A percentile compares a stretch with the other conserved stretches of the same genome.
Conservation (phyloP, 78 protist species). For the Cavenderia fasciculata region DNA sequence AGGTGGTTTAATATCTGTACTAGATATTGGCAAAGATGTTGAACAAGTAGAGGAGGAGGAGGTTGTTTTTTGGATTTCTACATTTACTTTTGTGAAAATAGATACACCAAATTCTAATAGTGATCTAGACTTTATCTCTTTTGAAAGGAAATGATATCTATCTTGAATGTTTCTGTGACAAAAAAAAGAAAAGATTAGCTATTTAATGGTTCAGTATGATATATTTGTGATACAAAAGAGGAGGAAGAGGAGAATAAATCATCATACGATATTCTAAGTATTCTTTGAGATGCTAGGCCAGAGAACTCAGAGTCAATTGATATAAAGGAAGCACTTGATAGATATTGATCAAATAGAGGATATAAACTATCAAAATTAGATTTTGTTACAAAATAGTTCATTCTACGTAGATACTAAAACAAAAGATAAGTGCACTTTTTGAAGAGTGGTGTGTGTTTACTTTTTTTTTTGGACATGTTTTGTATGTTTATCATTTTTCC, state of each 20-base stretch:
- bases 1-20: too few relatives aligned
- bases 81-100: conserved; percentile 7
- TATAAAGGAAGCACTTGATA: conserved; percentile 22
- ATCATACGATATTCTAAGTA: neutral
- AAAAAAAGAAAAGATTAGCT: neutral
- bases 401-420: too few relatives aligned
- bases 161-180: conserved; percentile 27
- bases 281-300: conserved; percentile 27
- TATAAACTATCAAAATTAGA: neutral
- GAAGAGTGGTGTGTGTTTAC: neutral
- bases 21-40: too few relatives aligned
- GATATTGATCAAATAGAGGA: neutral
- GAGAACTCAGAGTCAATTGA: conserved; percentile 69
- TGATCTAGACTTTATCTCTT: conserved; percentile 23
- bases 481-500: neutral
- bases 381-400: neutral
- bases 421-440: neutral
- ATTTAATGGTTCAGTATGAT: too few relatives aligned
- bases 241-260: neutral
- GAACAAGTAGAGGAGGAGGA: too few relatives aligned
- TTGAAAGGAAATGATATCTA: conserved; percentile 15
- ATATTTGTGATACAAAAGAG: too few relatives aligned
- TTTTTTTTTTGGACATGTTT: neutral
- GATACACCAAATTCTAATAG: conserved; percentile 43
- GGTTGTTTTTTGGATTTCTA: neutral